Conservation (phyloP, 2,329 filamentous ascomycete species). For the Exophiala xenobiotica region DNA sequence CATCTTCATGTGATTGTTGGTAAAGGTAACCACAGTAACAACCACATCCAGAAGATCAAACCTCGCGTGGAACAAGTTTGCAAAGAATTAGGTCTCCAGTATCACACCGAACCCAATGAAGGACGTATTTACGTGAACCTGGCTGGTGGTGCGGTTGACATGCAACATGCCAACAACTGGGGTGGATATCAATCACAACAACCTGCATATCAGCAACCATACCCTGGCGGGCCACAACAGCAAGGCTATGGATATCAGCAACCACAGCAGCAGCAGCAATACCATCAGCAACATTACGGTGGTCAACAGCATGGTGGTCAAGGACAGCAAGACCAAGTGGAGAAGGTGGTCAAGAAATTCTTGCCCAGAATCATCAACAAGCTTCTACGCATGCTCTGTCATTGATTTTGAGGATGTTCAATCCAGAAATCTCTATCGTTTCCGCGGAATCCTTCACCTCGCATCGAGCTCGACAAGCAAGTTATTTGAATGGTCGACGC, state of each 20-base stretch:
- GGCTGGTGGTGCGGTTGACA: conserved; percentile 64
- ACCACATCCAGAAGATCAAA: conserved; percentile 90
- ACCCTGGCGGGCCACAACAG: conserved; percentile 40
- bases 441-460: no score
- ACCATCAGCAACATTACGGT: conserved; percentile 48
- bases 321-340: conserved; percentile 57
- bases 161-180: conserved; percentile 29
- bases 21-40: conserved; percentile 82
- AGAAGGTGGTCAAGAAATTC: conserved; percentile 60
- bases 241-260: conserved; percentile 36
- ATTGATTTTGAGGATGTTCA: no score
- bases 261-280: conserved; percentile 41
- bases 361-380: conserved; percentile 65
- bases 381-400: conserved; percentile 31
- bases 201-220: conserved; percentile 46
- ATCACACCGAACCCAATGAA: conserved; percentile 81
- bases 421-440: neutral
- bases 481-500: no score
- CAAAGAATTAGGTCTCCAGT: conserved; percentile 76
- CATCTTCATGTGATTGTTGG: conserved; percentile 95
- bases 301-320: conserved; percentile 39
- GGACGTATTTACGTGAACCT: conserved; percentile 88
- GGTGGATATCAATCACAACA: conserved; percentile 34
- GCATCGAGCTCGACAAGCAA: no score
- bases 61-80: conserved; percentile 90